Evolutionary conservation across 768 basidiomycete genomes (phyloP), one percentile per base, ranked within the genome.

Genomic region (Boletellus sp.): DNA sequence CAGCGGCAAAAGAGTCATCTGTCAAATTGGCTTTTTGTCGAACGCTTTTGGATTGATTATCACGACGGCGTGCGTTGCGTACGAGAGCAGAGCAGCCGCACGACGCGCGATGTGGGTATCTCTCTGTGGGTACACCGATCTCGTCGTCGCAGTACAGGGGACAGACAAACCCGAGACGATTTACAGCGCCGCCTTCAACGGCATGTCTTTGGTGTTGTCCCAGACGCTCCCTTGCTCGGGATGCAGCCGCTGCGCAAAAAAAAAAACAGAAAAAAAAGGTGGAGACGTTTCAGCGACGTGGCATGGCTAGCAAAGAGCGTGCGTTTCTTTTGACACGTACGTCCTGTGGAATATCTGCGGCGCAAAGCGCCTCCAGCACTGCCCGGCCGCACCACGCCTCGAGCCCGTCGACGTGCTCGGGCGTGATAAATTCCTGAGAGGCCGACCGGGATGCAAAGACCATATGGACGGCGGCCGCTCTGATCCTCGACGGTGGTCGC

Each of bases 391-490:
- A 74, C 84, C 83, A 85, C 20, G 71, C 67, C 62, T 92, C 87
- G 11, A 83, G 60, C 48, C 72, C 71, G 9, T 65, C 66, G 24
- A 89, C 87, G 47, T 79, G 71, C 34, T 79, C 72, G 6, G 90
- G 89, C 4, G 80, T 81, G 59, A 92, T 90, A 60, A 91, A 90
- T 53, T 79, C 85, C 54, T 74, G 77, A 23, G 86, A 84, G 36
- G 72, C 75, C 28, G 28, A 10, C 42, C 89, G 79, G 37, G 83
- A 78, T n/a, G 89, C 89, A 60, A 88, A 92, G 5, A 90, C 79
- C 78, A 90, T 87, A 51, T 91, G 89, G 19, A 79, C 80, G 15
- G 85, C 84, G 15, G 89, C 85, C n/a, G 85, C 90, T 57, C 79
- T 77, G 59, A 91, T 90, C 2, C 9, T 28, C 28, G 28, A 28